A percentile compares a stretch with the other conserved stretches of the same genome.
Evolutionary conservation across 805 yeast species (phyloP).

Genomic region (Candida mattraensis): DNA sequence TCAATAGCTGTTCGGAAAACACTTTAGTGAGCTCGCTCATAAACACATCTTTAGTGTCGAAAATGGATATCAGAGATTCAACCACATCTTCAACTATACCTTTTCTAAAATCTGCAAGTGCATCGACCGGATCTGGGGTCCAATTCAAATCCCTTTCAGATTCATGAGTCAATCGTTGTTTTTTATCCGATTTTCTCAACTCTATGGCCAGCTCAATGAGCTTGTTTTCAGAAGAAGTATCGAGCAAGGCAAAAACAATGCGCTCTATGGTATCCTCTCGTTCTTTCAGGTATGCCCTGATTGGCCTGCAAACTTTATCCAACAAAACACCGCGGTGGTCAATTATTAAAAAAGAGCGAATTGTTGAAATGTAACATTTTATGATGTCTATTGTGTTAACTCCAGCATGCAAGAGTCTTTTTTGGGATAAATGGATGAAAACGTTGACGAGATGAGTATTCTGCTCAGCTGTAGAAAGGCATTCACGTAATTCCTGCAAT

Average conservation of each 20-base stretch:
- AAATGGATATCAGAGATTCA: constrained; percentile 68
- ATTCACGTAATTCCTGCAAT: constrained; percentile 55
- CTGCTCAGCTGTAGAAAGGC: constrained; percentile 48
- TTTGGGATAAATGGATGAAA: constrained; percentile 47
- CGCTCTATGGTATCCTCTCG: constrained; percentile 71
- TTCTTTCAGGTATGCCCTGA: constrained; percentile 66
- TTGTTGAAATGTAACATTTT: constrained; percentile 65
- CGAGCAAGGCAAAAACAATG: constrained; percentile 70
- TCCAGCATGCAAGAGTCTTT: constrained; percentile 71
- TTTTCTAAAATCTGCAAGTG: constrained; percentile 78
- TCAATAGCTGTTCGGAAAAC: constrained; percentile 58
- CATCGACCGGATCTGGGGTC: constrained; percentile 88
- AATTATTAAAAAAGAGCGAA: constrained; percentile 67
- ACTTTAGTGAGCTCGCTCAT: constrained; percentile 61
- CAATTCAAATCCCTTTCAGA: constrained; percentile 55
- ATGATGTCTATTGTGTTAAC: constrained; percentile 74
- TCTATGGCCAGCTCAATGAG: constrained; percentile 57
- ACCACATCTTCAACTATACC: constrained; percentile 64
- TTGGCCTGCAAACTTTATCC: constrained; percentile 76
- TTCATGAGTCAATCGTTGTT: constrained; percentile 32
- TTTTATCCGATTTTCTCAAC: constrained; percentile 37
- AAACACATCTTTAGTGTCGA: constrained; percentile 66
- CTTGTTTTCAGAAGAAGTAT: constrained; percentile 39
- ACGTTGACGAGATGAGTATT: constrained; percentile 50
- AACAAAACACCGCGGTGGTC: constrained; percentile 86